Base-by-base conservation (phyloP, 139 green algal genomes). In the Chlamydomonas sp. region DNA sequence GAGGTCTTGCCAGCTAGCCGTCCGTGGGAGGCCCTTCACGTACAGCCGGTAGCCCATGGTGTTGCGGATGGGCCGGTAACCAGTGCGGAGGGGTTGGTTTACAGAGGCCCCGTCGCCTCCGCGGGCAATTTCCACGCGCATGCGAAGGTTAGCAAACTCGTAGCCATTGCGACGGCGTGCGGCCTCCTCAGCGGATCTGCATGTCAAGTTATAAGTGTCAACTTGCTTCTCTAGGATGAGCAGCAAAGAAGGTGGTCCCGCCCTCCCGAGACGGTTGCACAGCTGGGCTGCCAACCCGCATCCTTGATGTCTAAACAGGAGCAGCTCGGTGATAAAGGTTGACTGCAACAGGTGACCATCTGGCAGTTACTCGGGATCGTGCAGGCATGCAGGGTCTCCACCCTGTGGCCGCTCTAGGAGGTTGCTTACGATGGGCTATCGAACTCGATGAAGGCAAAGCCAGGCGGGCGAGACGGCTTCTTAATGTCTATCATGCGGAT, bases 391-490 rank as follows among this genome's bases (percentile, higher is more conserved):
- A 49, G 31, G 31, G 31, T 49, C 31, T 49, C 31, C 31, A 49
- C 31, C 31, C 31, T 49, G 31, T 49, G 31, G 31, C 31, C 31
- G 31, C 31, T 49, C 31, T 49, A 82, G 74, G 74, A 63, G 8
- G 12, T 75, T 4, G 60, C 81, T 79, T 63, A 95, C 93, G 94
- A 92, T 7, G 91, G 85, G 31, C 96, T 93, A 9, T 96, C 92
- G 75, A 96, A 98, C 89, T 99, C 96, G 18, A 99, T 91, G 76
- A 99, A 99, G 1, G 95, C 95, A 88, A 97, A 99, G 0, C 90
- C 93, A 14, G 97, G 97, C 15, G 97, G 97, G 1, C 95, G 78
- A 0, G 93, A 91, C 8, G 96, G 96, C 15, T 93, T 93, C 93
- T 98, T 98, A 79, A 99, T 90, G 84, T 99, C 95, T 58, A 99